A percentile compares a stretch with the other conserved stretches of the same genome.
Evolutionary conservation across 2,329 filamentous ascomycete species (phyloP).

Genomic region (Diaporthe australafricana): DNA sequence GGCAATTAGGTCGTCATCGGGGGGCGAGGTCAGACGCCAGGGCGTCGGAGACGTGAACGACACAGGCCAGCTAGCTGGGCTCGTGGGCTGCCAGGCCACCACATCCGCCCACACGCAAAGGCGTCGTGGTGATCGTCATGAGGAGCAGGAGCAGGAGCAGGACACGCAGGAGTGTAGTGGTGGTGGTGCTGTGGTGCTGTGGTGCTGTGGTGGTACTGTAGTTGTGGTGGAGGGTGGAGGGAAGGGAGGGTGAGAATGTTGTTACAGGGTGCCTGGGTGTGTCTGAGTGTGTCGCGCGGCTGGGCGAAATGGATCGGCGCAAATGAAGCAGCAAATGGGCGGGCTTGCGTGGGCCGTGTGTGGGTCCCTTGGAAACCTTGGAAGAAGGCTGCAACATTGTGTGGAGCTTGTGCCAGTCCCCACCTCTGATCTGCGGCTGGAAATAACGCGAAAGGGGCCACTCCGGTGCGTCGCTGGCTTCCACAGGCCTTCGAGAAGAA

Average conservation of each 20-base stretch:
- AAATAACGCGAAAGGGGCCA: conserved; percentile 28
- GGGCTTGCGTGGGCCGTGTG: neutral
- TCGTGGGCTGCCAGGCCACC: neutral
- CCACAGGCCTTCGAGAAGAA: conserved; percentile 26
- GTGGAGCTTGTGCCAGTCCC: conserved; percentile 21
- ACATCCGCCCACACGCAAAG: neutral
- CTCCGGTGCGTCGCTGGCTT: conserved; percentile 22
- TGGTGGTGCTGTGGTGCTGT: too few species aligned
- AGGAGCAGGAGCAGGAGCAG: neutral
- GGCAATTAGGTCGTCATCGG: neutral
- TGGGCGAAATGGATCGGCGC: conserved; percentile 27
- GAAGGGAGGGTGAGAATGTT: neutral
- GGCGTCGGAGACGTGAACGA: neutral
- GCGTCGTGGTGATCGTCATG: conserved; percentile 2
- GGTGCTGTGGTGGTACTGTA: neutral
- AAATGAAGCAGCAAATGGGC: conserved; percentile 26
- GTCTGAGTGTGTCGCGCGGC: conserved; percentile 15
- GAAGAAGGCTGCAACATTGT: conserved; percentile 19
- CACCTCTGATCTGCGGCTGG: conserved; percentile 23
- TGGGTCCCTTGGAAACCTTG: conserved; percentile 26
- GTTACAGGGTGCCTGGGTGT: neutral
- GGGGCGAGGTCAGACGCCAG: conserved; percentile 9
- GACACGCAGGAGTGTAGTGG: neutral
- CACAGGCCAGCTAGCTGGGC: neutral
- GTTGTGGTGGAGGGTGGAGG: neutral